These are phyloP conservation scores for Geotrichum aggregatum DNA, from an alignment of 1,139 yeast species.

Conservation along the genomic window DNA sequence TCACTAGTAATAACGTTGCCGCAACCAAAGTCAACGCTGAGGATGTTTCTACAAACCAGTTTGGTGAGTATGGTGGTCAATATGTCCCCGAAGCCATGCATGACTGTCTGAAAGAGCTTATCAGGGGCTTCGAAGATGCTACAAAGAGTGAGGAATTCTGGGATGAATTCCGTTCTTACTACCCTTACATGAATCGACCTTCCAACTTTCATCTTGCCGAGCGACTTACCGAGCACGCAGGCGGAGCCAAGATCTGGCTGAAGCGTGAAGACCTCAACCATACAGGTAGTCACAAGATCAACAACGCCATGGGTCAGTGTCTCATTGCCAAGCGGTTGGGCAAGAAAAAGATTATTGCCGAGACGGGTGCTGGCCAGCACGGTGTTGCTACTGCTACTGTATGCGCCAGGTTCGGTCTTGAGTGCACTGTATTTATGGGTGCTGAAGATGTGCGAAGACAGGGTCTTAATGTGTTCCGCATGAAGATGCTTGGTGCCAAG, in stretches of 20 bases:
- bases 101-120: conserved; percentile 84
- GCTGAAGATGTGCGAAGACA: conserved; percentile 99
- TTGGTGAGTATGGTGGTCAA: conserved; percentile 97
- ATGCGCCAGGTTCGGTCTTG: conserved; percentile 93
- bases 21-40: conserved; percentile 27
- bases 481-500: conserved; percentile 92
- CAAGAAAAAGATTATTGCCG: conserved; percentile 87
- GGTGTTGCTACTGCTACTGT: conserved; percentile 99
- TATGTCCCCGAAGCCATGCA: conserved; percentile 96
- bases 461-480: conserved; percentile 94
- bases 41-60: conserved; percentile 40
- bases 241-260: conserved; percentile 97
- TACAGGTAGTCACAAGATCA: conserved; percentile 96
- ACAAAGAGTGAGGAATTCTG: conserved; percentile 86
- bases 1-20: conserved; percentile 31
- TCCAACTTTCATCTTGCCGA: conserved; percentile 89
- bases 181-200: conserved; percentile 93
- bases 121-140: conserved; percentile 79
- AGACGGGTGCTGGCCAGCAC: conserved; percentile 99
- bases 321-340: conserved; percentile 89
- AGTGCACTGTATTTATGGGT: conserved; percentile 97
- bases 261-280: conserved; percentile 97
- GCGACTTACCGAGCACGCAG: conserved; percentile 80
- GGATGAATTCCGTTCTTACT: conserved; percentile 82
- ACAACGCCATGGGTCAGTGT: conserved; percentile 93